phyloP scores from a whole-genome alignment of 2,329 filamentous ascomycete genomes.

The Proliferodiscus dingleyae region DNA sequence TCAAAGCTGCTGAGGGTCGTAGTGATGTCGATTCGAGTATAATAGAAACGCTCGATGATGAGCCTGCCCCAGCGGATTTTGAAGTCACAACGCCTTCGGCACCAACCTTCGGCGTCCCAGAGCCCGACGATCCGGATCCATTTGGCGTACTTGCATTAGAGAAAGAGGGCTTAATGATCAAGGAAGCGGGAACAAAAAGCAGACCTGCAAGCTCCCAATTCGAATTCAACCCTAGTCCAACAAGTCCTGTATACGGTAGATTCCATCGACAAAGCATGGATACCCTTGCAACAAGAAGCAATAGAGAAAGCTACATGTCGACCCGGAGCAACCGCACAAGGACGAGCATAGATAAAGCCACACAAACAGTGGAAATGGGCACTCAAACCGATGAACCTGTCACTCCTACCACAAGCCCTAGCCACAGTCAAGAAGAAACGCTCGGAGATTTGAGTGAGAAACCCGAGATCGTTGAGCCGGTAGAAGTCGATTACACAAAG shows the following conservation, averaged over 20 bases:
- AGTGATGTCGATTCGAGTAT: conserved; percentile 65
- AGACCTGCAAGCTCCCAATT: conserved; percentile 76
- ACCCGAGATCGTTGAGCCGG: conserved; percentile 40
- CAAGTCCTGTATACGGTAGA: conserved; percentile 62
- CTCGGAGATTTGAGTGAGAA: conserved; percentile 27
- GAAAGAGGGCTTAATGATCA: conserved; percentile 81
- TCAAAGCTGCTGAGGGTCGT: conserved; percentile 84
- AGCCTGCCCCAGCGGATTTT: conserved; percentile 73
- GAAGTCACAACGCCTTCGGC: conserved; percentile 40
- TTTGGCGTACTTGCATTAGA: conserved; percentile 90
- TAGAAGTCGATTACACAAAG: conserved; percentile 56
- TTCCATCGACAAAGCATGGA: conserved; percentile 63
- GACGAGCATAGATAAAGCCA: conserved; percentile 53
- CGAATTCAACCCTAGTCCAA: conserved; percentile 72
- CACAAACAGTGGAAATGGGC: conserved; percentile 61
- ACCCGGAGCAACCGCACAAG: conserved; percentile 47
- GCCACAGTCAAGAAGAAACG: conserved; percentile 38
- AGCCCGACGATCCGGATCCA: conserved; percentile 78
- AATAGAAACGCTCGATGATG: conserved; percentile 57
- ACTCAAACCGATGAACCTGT: conserved; percentile 57
- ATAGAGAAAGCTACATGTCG: conserved; percentile 72
- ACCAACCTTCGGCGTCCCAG: conserved; percentile 70
- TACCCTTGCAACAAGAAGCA: conserved; percentile 55
- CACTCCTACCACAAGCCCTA: conserved; percentile 52
- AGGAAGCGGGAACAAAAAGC: conserved; percentile 75